A percentile compares a stretch with the other conserved stretches of the same genome.
Conservation (phyloP, 164 flowering plant genomes). For the Warburgia ugandensis region DNA sequence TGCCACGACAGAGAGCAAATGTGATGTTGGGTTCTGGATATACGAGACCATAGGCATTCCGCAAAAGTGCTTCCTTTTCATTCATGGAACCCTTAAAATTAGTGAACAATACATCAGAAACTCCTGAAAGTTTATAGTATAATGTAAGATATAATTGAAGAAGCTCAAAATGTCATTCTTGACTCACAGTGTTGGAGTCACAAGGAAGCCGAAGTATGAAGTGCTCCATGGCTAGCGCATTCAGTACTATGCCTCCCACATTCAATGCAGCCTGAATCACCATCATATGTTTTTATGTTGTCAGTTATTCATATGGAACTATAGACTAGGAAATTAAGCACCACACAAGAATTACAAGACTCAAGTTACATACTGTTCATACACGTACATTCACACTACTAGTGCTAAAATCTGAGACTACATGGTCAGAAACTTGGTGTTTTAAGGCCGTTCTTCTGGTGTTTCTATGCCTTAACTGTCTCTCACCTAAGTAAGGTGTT, state of each 20-base stretch:
- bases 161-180: background rate
- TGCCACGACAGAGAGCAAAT: constrained; percentile 92
- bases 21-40: constrained; percentile 89
- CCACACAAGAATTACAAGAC: too few relatives aligned
- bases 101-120: constrained; percentile 20
- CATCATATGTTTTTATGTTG: background rate
- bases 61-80: constrained; percentile 65
- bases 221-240: constrained; percentile 84
- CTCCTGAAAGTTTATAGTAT: background rate
- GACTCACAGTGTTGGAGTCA: constrained; percentile 45
- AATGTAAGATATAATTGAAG: background rate
- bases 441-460: too few relatives aligned
- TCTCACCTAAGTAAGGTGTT: too few relatives aligned
- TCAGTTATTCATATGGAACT: too few relatives aligned
- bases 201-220: constrained; percentile 77
- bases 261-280: constrained; percentile 61
- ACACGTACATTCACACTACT: too few relatives aligned
- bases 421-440: too few relatives aligned
- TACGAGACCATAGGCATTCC: constrained; percentile 69
- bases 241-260: constrained; percentile 83
- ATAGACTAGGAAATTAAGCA: too few relatives aligned
- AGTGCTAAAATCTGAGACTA: too few relatives aligned
- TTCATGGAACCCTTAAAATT: constrained; percentile 30
- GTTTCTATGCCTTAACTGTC: too few relatives aligned
- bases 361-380: too few relatives aligned